Conservation (phyloP, 805 yeast genomes). For the Spathaspora passalidarum region DNA sequence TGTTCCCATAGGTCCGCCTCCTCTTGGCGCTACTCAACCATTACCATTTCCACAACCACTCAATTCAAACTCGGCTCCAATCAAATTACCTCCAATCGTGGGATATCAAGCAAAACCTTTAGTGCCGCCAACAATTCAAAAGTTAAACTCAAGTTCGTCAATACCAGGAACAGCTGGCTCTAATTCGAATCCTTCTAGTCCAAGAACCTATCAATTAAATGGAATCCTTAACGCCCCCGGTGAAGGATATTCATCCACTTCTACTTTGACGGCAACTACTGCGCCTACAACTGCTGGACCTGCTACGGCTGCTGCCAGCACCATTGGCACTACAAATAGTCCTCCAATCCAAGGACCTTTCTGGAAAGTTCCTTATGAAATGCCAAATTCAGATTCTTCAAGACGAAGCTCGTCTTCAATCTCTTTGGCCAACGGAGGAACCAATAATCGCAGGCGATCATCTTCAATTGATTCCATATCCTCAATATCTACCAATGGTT, state of each 20-base stretch:
- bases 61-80: slow-evolving; percentile 14
- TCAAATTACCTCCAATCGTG: slow-evolving; percentile 30
- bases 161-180: background rate
- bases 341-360: slow-evolving; percentile 45
- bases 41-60: slow-evolving; percentile 9
- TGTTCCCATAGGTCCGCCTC: no score
- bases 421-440: background rate
- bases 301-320: background rate
- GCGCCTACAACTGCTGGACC: slow-evolving; percentile 2
- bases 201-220: slow-evolving; percentile 10
- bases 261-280: slow-evolving; percentile 4
- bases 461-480: slow-evolving; percentile 49
- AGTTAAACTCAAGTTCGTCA: slow-evolving; percentile 3
- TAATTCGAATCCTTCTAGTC: slow-evolving; percentile 14
- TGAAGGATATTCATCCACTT: background rate
- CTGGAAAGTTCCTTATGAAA: slow-evolving; percentile 63
- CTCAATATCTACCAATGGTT: slow-evolving; percentile 43
- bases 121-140: slow-evolving; percentile 8
- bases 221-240: slow-evolving; percentile 4
- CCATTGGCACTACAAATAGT: slow-evolving; percentile 10
- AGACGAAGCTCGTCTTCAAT: slow-evolving; percentile 6
- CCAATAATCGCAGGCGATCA: slow-evolving; percentile 30
- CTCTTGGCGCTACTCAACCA: no score
- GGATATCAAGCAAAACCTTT: slow-evolving; percentile 14
- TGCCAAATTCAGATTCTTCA: slow-evolving; percentile 33